Evolutionary conservation across 331 rosid genomes (phyloP).

Genomic region (Pyracantha coccinea): DNA sequence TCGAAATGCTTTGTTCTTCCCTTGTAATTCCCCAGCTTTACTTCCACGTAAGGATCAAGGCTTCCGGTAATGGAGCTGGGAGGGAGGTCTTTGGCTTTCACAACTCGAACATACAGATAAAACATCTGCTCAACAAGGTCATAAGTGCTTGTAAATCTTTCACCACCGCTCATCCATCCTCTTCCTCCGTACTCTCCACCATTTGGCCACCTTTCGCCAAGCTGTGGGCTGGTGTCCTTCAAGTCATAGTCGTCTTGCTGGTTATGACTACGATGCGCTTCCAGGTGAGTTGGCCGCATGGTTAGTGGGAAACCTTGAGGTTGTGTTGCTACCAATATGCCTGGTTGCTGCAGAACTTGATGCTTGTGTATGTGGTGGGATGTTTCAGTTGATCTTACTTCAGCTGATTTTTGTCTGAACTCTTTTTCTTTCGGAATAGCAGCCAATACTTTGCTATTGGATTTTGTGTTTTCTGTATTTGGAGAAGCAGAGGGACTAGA

Average conservation of each 20-base stretch:
- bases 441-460: constrained; percentile 14
- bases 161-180: constrained; percentile 72
- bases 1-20: constrained; percentile 76
- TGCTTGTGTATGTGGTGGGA: constrained; percentile 32
- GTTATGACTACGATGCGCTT: constrained; percentile 17
- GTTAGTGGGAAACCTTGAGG: constrained; percentile 39
- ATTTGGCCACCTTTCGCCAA: constrained; percentile 66
- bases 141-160: constrained; percentile 51
- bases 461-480: constrained; percentile 11
- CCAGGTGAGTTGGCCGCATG: constrained; percentile 31
- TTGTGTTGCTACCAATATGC: constrained; percentile 41
- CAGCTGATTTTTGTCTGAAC: background rate
- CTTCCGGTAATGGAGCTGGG: constrained; percentile 44
- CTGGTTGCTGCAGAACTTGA: constrained; percentile 37
- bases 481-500: constrained; percentile 9
- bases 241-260: constrained; percentile 41
- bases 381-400: constrained; percentile 1
- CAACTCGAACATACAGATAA: constrained; percentile 55
- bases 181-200: constrained; percentile 37
- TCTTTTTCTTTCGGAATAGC: constrained; percentile 18
- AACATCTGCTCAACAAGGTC: constrained; percentile 81
- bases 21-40: constrained; percentile 72
- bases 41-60: constrained; percentile 77
- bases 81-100: constrained; percentile 66
- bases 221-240: constrained; percentile 63